Evolutionary conservation across 805 yeast genomes (phyloP), one percentile per base, ranked within the genome.

Genomic region (Lipomyces spencermartinsiae): DNA sequence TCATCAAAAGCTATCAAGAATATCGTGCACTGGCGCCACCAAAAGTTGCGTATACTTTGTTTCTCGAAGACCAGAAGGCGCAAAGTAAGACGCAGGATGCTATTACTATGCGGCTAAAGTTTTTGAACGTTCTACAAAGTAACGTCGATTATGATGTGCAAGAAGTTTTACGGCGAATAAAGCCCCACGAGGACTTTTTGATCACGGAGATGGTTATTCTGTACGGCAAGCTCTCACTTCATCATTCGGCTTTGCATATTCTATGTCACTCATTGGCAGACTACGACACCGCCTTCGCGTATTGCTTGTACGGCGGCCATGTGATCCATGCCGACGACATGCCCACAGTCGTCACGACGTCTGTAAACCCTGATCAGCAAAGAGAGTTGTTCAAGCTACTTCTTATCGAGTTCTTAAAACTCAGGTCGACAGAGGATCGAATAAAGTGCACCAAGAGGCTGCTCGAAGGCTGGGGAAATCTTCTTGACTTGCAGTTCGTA

Each of bases 181-280:
- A 69, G 51, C 73, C 78, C 4, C 76, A 74, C 19, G 71, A 75
- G 49, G 74, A 71, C 25, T 67, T 69, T 29, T 64, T 81, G 35
- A 58, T 69, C n/a, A 60, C 75, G 14, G 83, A 81, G 63, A 73
- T 78, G 55, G 76, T 77, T 22, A 70, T 76, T 7, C 64, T 80
- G 2, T 78, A 76, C 67, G 73, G 76, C 31, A 71, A 73, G 70
- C 59, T 67, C 19, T 61, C 67, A 56, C 58, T 75, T 8, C 80
- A 79, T 64, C 78, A 74, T 51, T 74, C 76, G 46, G 73, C 79
- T 33, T 60, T 81, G 39, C 76, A 75, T 22, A 70, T 76, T 29
- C 73, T 81, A 56, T 75, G 78, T 58, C 69, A 65, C n/a, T 68
- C 70, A 1, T 66, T 79, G 14, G 71, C 76, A 1, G 83, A 81